These are phyloP conservation scores for Arachis monticola DNA, from an alignment of 331 rosid genomes.

Conservation along the genomic window DNA sequence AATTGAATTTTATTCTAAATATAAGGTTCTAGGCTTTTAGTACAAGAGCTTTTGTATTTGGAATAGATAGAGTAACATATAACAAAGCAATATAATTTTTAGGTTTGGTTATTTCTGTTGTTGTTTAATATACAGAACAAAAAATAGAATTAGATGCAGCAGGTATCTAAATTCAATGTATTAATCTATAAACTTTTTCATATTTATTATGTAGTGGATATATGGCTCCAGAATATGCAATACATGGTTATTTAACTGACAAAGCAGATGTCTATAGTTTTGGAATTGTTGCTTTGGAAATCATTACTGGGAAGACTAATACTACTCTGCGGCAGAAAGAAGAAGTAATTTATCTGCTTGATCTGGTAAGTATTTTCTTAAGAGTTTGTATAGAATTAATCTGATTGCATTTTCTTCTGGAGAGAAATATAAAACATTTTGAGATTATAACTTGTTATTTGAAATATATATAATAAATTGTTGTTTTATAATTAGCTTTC, in stretches of 20 bases:
- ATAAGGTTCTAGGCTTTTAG: too few relatives aligned
- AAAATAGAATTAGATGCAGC: neutral
- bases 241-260: neutral
- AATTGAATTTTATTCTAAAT: neutral
- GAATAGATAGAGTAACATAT: too few relatives aligned
- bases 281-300: constrained; percentile 38
- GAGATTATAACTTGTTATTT: too few relatives aligned
- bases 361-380: constrained; percentile 33
- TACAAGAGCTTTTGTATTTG: neutral
- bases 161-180: neutral
- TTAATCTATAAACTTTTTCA: too few relatives aligned
- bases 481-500: too few relatives aligned
- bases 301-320: constrained; percentile 39
- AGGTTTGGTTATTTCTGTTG: too few relatives aligned
- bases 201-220: neutral
- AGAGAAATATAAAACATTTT: too few relatives aligned
- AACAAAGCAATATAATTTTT: too few relatives aligned
- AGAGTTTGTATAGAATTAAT: too few relatives aligned
- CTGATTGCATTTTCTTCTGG: too few relatives aligned
- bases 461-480: too few relatives aligned
- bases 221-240: neutral
- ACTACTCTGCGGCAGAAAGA: constrained; percentile 20
- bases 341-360: constrained; percentile 32
- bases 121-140: too few relatives aligned
- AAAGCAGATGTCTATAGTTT: constrained; percentile 33